Evolutionary conservation across 1,284 basidiomycete species (phyloP).

Genomic region (Heterobasidion annosum): DNA sequence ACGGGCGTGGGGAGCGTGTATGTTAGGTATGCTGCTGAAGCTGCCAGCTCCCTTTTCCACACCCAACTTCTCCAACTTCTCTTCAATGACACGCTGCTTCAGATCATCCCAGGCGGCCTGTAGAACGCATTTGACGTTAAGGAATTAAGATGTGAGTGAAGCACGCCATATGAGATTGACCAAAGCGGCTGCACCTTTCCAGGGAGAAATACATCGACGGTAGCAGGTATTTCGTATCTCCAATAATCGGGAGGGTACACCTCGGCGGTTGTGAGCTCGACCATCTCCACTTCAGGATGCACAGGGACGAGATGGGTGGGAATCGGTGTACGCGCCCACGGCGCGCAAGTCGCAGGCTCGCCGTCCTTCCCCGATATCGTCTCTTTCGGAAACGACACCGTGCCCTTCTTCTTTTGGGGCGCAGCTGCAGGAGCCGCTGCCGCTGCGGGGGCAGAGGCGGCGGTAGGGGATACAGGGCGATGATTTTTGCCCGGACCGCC

Average conservation of each 20-base stretch:
- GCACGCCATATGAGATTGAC: neutral
- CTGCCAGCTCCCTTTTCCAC: constrained; percentile 55
- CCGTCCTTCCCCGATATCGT: constrained; percentile 37
- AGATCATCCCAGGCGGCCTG: constrained; percentile 67
- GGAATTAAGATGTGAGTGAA: constrained; percentile 2
- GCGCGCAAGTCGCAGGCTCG: constrained; percentile 31
- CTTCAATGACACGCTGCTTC: constrained; percentile 62
- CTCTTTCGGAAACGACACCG: constrained; percentile 67
- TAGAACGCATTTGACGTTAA: neutral
- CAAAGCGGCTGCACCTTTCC: constrained; percentile 47
- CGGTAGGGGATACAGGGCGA: constrained; percentile 47
- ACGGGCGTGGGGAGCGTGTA: constrained; percentile 65
- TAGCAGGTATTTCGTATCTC: constrained; percentile 45
- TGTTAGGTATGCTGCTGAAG: constrained; percentile 38
- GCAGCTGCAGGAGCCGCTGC: constrained; percentile 14
- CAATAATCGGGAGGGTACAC: constrained; percentile 54
- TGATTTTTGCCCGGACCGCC: constrained; percentile 70
- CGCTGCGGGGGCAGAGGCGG: constrained; percentile 16
- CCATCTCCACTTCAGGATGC: constrained; percentile 23
- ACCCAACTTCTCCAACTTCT: constrained; percentile 69
- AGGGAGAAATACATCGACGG: constrained; percentile 74
- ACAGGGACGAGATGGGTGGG: constrained; percentile 30
- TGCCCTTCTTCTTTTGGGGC: constrained; percentile 52
- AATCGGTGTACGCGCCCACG: constrained; percentile 60
- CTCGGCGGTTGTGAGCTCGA: constrained; percentile 45